phyloP scores from a whole-genome alignment of 768 basidiomycete genomes.

The Rhizopogon vesiculosus region DNA sequence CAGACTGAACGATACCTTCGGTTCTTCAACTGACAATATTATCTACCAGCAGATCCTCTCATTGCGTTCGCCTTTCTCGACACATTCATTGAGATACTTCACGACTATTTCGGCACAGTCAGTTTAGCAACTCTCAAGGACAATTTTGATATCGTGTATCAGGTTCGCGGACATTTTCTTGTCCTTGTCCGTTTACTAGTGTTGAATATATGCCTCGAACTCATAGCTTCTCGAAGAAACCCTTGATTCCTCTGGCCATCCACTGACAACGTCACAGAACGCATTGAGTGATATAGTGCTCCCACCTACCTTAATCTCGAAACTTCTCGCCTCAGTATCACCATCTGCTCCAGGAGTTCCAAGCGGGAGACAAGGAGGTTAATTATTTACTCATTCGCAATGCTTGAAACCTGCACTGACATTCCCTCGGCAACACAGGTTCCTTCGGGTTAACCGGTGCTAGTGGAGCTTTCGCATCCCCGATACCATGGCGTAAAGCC shows the following conservation, averaged over 20 bases:
- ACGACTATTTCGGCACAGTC: slow-evolving; percentile 85
- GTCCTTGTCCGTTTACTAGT: background rate
- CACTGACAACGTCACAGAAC: slow-evolving; percentile 86
- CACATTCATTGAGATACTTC: slow-evolving; percentile 77
- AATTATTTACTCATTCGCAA: background rate
- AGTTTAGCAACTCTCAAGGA: slow-evolving; percentile 78
- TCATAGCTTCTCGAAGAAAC: slow-evolving; percentile 87
- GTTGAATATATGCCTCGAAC: background rate
- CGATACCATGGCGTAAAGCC: slow-evolving; percentile 90
- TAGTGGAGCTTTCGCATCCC: slow-evolving; percentile 68
- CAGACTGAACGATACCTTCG: background rate
- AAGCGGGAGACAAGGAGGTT: slow-evolving; percentile 24
- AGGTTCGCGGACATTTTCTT: slow-evolving; percentile 43
- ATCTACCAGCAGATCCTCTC: slow-evolving; percentile 70
- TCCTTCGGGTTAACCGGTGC: slow-evolving; percentile 32
- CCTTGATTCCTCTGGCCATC: slow-evolving; percentile 89
- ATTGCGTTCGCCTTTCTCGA: slow-evolving; percentile 88
- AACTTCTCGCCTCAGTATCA: slow-evolving; percentile 44
- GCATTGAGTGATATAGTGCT: slow-evolving; percentile 91
- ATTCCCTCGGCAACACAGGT: slow-evolving; percentile 7
- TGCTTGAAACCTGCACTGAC: background rate
- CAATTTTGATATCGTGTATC: slow-evolving; percentile 94
- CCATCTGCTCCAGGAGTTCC: slow-evolving; percentile 18
- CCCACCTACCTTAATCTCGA: slow-evolving; percentile 82
- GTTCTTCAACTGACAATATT: background rate